Conservation (phyloP, 495 filamentous ascomycete species). For the Annulohypoxylon nitens region DNA sequence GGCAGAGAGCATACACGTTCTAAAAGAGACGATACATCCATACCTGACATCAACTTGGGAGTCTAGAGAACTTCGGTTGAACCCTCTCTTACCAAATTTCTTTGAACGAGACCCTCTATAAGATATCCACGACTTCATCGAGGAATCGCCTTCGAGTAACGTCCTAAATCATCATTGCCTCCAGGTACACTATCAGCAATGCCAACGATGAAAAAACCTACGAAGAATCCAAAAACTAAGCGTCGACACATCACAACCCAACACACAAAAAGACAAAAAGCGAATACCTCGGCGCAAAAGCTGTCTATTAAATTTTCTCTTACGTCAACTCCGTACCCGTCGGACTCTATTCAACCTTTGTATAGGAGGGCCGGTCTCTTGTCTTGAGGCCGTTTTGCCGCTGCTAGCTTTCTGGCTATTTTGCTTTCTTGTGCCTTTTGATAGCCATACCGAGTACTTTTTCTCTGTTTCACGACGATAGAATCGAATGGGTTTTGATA, state of each 20-base stretch:
- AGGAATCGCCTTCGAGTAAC: too few relatives aligned
- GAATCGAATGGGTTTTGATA: slow-evolving; percentile 21
- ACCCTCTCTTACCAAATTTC: too few relatives aligned
- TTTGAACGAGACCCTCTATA: too few relatives aligned
- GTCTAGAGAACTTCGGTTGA: too few relatives aligned
- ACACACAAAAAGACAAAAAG: background rate
- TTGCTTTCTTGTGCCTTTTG: slow-evolving; percentile 17
- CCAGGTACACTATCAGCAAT: too few relatives aligned
- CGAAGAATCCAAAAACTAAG: background rate
- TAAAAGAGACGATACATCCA: too few relatives aligned
- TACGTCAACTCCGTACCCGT: slow-evolving; percentile 13
- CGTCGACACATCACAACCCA: background rate
- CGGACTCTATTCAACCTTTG: slow-evolving; percentile 40
- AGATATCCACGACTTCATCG: background rate
- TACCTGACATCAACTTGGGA: too few relatives aligned
- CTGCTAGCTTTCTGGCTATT: slow-evolving; percentile 19
- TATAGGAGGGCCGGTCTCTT: slow-evolving; percentile 19
- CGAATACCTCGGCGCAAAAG: slow-evolving; percentile 18
- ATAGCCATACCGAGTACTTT: slow-evolving; percentile 5
- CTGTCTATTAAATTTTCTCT: slow-evolving; percentile 41
- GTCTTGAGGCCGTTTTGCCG: background rate
- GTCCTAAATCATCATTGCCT: too few relatives aligned
- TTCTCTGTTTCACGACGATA: slow-evolving; percentile 18
- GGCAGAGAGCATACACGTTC: too few relatives aligned
- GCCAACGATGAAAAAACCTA: too few relatives aligned